Conservation (phyloP, 2,329 filamentous ascomycete genomes). For the Mollisia scopiformis region DNA sequence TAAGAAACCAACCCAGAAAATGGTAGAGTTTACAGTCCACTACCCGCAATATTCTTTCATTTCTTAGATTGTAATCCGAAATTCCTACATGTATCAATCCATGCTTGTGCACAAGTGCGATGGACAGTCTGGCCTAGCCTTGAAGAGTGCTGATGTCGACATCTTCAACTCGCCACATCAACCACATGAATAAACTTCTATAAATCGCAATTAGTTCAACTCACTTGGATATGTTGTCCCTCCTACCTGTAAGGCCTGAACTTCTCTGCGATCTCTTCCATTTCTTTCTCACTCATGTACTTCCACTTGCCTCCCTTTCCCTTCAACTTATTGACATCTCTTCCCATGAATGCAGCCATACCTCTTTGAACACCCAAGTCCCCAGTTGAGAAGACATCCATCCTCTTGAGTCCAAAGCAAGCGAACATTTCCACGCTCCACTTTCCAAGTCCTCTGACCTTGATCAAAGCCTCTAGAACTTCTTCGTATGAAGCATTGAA, state of each 20-base stretch:
- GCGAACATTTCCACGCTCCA: slow-evolving; percentile 99
- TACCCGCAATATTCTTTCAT: no score
- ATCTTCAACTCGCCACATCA: slow-evolving; percentile 89
- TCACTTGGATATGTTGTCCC: neutral
- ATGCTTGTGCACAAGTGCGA: no score
- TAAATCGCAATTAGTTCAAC: slow-evolving; percentile 17
- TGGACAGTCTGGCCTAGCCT: no score
- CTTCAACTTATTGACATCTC: slow-evolving; percentile 84
- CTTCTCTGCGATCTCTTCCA: slow-evolving; percentile 77
- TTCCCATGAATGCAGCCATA: slow-evolving; percentile 85
- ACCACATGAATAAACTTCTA: slow-evolving; percentile 95
- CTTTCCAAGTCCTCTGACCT: slow-evolving; percentile 81
- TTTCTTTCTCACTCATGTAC: slow-evolving; percentile 94
- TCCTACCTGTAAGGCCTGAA: slow-evolving; percentile 79
- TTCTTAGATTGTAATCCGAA: no score
- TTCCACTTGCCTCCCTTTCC: slow-evolving; percentile 85
- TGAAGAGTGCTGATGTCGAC: slow-evolving; percentile 71
- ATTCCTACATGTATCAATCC: no score
- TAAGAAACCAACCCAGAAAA: no score
- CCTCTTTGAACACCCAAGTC: slow-evolving; percentile 93
- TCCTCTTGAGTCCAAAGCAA: slow-evolving; percentile 89
- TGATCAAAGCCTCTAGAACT: slow-evolving; percentile 78
- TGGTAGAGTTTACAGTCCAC: no score
- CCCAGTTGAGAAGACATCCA: slow-evolving; percentile 91
- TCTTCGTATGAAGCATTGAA: slow-evolving; percentile 83